Percentiles rank a stretch among this genome's conserved stretches.
These are phyloP conservation scores for Suillus fuscotomentosus DNA, from an alignment of 768 basidiomycete species.

Conservation along the genomic window DNA sequence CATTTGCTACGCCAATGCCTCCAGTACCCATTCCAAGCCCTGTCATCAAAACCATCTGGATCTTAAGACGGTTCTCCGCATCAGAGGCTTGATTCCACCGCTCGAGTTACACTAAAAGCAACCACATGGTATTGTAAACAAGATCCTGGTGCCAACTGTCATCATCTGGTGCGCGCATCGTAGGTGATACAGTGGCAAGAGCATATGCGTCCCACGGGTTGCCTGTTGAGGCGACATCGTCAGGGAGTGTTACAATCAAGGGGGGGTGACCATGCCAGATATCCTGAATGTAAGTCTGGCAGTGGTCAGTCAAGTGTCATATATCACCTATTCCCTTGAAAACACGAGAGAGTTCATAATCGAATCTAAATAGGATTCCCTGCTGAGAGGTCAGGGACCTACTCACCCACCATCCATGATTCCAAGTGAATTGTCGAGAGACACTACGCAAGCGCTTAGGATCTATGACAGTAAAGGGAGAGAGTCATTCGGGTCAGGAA, in stretches of 20 bases:
- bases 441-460: constrained; percentile 13
- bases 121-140: constrained; percentile 35
- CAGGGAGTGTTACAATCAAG: constrained; percentile 15
- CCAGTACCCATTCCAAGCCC: constrained; percentile 7
- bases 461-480: neutral
- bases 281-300: constrained; percentile 17
- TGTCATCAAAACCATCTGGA: constrained; percentile 7
- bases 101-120: constrained; percentile 23
- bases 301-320: constrained; percentile 16
- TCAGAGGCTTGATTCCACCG: constrained; percentile 19
- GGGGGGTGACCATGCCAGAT: constrained; percentile 20
- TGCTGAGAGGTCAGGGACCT: neutral
- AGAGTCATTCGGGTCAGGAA: neutral
- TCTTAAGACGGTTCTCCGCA: neutral
- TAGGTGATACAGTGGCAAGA: constrained; percentile 29
- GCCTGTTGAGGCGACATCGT: neutral
- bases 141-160: constrained; percentile 32
- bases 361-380: constrained; percentile 13
- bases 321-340: constrained; percentile 10
- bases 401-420: constrained; percentile 29
- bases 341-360: constrained; percentile 12
- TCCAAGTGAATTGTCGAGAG: constrained; percentile 29
- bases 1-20: constrained; percentile 1
- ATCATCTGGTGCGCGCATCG: constrained; percentile 30
- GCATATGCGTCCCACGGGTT: neutral